Evolutionary conservation across 306 rosid genomes (phyloP).

Genomic region (Cyamopsis tetragonoloba): DNA sequence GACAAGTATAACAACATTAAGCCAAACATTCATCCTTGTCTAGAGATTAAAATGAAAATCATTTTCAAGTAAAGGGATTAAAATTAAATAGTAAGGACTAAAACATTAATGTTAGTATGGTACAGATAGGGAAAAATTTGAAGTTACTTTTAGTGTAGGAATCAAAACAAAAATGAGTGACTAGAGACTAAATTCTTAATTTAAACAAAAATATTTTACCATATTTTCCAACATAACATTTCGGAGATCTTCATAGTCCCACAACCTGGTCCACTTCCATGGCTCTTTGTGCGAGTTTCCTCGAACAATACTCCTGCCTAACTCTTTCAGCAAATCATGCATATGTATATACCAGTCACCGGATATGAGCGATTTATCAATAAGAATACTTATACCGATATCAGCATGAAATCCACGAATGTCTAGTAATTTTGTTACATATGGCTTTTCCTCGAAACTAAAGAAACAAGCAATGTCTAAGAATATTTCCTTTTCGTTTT

Average conservation of each 20-base stretch:
- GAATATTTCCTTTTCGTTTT: conserved; percentile 16
- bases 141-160: too few species aligned
- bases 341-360: rapidly evolving
- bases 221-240: background rate
- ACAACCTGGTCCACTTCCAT: conserved; percentile 11
- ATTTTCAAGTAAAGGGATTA: too few species aligned
- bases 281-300: background rate
- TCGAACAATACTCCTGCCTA: background rate
- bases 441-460: rapidly evolving
- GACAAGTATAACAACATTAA: too few species aligned
- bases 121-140: too few species aligned
- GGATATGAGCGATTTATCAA: conserved; percentile 24
- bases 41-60: background rate
- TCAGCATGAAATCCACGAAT: background rate
- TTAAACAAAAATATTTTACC: background rate
- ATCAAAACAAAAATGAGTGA: too few species aligned
- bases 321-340: background rate
- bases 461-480: conserved; percentile 28
- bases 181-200: too few species aligned
- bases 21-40: too few species aligned
- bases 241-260: background rate
- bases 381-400: conserved; percentile 7
- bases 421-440: background rate
- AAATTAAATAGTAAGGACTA: too few species aligned
- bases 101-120: too few species aligned